Percentiles rank a stretch among this genome's conserved stretches.
phyloP scores from a whole-genome alignment of 208 protist species.

The Entamoeba dispar region DNA sequence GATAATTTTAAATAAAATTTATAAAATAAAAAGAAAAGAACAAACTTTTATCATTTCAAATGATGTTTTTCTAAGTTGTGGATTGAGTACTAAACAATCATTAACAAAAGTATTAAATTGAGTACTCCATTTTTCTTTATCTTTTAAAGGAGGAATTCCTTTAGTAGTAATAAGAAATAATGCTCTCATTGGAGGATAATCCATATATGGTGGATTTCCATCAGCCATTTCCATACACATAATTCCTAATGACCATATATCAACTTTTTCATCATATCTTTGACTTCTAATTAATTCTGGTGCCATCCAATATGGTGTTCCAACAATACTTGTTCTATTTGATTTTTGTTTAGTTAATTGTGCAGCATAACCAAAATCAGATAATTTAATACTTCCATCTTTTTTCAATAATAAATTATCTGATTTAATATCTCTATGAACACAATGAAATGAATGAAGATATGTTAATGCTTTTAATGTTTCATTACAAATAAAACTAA shows the following conservation, averaged over 20 bases:
- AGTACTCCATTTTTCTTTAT: not conserved
- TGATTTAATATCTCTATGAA: not conserved
- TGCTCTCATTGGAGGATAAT: not conserved
- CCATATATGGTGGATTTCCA: conserved; percentile 2
- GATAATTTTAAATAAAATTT: no score
- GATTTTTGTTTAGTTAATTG: not conserved
- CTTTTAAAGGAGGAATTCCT: not conserved
- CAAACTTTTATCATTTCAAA: not conserved
- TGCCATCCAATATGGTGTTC: conserved; percentile 17
- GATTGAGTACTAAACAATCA: conserved; percentile 7
- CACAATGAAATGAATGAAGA: not conserved
- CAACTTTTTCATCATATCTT: not conserved
- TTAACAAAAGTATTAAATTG: conserved; percentile 2
- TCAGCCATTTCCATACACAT: conserved; percentile 7
- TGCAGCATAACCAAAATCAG: not conserved
- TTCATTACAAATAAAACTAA: not conserved
- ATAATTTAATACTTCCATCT: not conserved
- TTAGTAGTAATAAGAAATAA: not conserved
- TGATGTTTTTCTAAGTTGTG: not conserved
- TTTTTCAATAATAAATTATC: not conserved
- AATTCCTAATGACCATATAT: conserved; percentile 17
- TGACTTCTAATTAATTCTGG: conserved; percentile 9
- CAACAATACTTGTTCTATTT: not conserved
- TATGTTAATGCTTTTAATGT: not conserved
- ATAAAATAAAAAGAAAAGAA: no score